Evolutionary conservation across 352 stramenopile genomes (phyloP), one percentile per base, ranked within the genome.

Genomic region (Globisporangium uncinulatum): DNA sequence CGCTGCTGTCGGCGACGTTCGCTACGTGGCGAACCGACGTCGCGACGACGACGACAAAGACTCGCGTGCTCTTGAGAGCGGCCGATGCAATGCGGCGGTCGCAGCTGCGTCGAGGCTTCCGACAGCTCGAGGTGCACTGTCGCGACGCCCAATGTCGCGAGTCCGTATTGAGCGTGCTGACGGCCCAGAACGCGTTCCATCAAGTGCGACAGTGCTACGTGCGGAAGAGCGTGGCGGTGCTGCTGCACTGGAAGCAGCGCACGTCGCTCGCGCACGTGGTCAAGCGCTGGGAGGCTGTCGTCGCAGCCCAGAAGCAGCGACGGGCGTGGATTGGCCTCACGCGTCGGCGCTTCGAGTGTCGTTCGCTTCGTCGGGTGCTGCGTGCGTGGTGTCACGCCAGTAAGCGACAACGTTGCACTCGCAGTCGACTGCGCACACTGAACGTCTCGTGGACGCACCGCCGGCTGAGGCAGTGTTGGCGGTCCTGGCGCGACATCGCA

Each of bases 161-260:
- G 51, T 82, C 67, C 6, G 63, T 82, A 54, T 54, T 71, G 46
- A 49, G 67, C 14, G 65, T 66, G 11, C 48, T 78, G 45, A 69
- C 59, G 3, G 59, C 61, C 0, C 67, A 85, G 39, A 66, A 59
- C 20, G 51, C 66, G 20, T 61, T 77, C 15, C 42, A 66, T 31
- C 59, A 63, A 54, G 67, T 73, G n/a, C 71, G 66, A 31, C 57
- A 76, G 19, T 47, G 50, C n/a, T 55, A 74, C 34, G 34, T 63
- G 39, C 56, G 73, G 36, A 60, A 62, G 11, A 54, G 34, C 29
- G 53, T 73, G 15, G 57, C 65, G 5, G 57, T 73, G 7, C 17
- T 69, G 13, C 51, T 85, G 24, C 51, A 69, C n/a, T 66, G 66
- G 11, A 61, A 59, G 20, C 44, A 65, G 9, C 41, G 34, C 19